Conservation (phyloP, 2,329 filamentous ascomycete genomes). For the Alternaria tenuissima region DNA sequence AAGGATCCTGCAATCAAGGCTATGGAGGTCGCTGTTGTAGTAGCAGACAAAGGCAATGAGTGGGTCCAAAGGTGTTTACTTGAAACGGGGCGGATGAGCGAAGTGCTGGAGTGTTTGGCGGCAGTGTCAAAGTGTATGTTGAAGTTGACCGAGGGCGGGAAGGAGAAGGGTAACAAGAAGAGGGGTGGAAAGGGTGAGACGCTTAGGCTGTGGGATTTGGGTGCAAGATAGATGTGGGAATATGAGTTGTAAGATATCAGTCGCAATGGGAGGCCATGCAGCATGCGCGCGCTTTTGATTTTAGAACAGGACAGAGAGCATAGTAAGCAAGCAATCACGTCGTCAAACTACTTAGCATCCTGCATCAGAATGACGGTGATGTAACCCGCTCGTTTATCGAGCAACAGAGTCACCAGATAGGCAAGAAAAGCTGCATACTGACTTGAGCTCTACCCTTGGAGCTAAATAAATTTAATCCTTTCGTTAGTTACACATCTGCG, state of each 20-base stretch:
- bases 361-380: not conserved
- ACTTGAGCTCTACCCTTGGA: not conserved
- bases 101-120: slow-evolving; percentile 69
- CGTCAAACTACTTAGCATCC: not conserved
- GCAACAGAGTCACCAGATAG: not conserved
- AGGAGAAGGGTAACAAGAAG: slow-evolving; percentile 52
- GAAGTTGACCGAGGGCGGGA: slow-evolving; percentile 56
- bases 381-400: not conserved
- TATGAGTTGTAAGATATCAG: not conserved
- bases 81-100: slow-evolving; percentile 53
- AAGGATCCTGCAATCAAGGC: slow-evolving; percentile 81
- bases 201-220: slow-evolving; percentile 55
- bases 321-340: not conserved
- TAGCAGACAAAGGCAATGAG: slow-evolving; percentile 61
- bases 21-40: slow-evolving; percentile 81
- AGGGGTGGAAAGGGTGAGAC: slow-evolving; percentile 54
- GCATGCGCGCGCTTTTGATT: not conserved
- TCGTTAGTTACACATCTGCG: not conserved
- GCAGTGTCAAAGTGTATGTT: slow-evolving; percentile 76
- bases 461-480: not conserved
- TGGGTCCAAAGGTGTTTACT: slow-evolving; percentile 51
- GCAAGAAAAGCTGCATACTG: not conserved
- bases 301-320: not conserved
- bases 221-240: slow-evolving; percentile 18
- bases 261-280: not conserved